Evolutionary conservation across 2,329 filamentous ascomycete species (phyloP).

Genomic region (Drechslera avenae): DNA sequence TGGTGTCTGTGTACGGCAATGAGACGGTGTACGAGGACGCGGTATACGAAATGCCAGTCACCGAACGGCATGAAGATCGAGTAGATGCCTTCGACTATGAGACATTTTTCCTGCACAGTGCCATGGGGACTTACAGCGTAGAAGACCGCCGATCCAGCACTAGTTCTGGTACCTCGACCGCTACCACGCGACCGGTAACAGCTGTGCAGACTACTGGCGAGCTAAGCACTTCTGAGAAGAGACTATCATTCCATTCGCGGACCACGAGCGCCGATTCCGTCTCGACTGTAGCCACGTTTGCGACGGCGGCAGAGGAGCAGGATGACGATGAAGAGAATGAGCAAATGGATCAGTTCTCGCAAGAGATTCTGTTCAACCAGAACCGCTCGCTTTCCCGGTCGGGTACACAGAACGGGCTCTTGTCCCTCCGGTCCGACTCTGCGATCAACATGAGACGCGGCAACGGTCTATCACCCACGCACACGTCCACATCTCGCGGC

Average conservation of each 20-base stretch:
- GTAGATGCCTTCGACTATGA: slow-evolving; percentile 97
- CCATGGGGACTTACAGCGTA: slow-evolving; percentile 76
- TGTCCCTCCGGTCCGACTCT: slow-evolving; percentile 40
- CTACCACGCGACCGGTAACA: slow-evolving; percentile 54
- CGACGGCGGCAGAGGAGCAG: slow-evolving; percentile 64
- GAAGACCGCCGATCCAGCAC: slow-evolving; percentile 60
- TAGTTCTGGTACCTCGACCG: slow-evolving; percentile 58
- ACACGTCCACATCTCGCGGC: slow-evolving; percentile 36
- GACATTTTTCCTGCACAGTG: slow-evolving; percentile 92
- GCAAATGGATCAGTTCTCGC: slow-evolving; percentile 48
- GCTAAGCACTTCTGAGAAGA: slow-evolving; percentile 28
- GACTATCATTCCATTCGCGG: slow-evolving; percentile 52
- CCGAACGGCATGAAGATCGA: slow-evolving; percentile 81
- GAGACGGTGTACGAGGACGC: slow-evolving; percentile 55
- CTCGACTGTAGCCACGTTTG: slow-evolving; percentile 66
- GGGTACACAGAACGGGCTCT: slow-evolving; percentile 19
- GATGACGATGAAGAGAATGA: slow-evolving; percentile 50
- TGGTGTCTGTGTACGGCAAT: slow-evolving; percentile 42
- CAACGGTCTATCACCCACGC: slow-evolving; percentile 31
- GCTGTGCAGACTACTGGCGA: slow-evolving; percentile 30
- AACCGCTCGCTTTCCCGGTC: slow-evolving; percentile 21
- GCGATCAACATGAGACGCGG: slow-evolving; percentile 40
- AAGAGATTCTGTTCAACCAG: slow-evolving; percentile 37
- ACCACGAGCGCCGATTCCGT: slow-evolving; percentile 64
- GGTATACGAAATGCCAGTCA: slow-evolving; percentile 44